These are phyloP conservation scores for Geotrichum aggregatum DNA, from an alignment of 1,139 yeast genomes.

Conservation along the genomic window DNA sequence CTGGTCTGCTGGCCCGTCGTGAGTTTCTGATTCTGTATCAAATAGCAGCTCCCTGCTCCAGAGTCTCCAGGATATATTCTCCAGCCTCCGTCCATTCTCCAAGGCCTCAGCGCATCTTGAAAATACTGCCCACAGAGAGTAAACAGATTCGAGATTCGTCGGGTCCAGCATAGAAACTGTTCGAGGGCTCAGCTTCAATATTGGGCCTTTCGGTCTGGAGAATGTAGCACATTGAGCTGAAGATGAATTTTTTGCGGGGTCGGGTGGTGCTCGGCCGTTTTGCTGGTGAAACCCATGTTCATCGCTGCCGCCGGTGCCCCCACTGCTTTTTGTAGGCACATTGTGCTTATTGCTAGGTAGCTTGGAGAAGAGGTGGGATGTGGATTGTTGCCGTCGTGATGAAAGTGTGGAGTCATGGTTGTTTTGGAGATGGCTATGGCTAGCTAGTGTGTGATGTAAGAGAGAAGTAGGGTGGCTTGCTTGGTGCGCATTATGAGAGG, in stretches of 20 bases:
- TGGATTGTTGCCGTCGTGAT: neutral
- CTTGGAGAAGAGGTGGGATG: neutral
- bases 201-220: conserved; percentile 22
- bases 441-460: too few species aligned
- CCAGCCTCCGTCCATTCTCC: conserved; percentile 52
- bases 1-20: neutral
- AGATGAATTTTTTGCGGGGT: neutral
- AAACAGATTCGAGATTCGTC: conserved; percentile 40
- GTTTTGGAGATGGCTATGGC: neutral
- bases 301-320: neutral
- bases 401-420: neutral
- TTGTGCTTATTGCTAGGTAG: neutral
- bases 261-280: neutral
- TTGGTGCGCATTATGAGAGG: neutral
- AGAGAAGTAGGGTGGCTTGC: neutral
- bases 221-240: conserved; percentile 1
- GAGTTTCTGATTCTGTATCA: conserved; percentile 11
- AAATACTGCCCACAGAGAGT: conserved; percentile 51
- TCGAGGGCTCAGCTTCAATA: conserved; percentile 33
- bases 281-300: neutral
- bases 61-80: conserved; percentile 57
- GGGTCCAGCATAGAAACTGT: conserved; percentile 39
- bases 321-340: neutral
- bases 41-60: conserved; percentile 47
- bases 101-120: conserved; percentile 52